Evolutionary conservation across 495 filamentous ascomycete genomes (phyloP), one percentile per base, ranked within the genome.

Genomic region (Hypoxylon rickii): DNA sequence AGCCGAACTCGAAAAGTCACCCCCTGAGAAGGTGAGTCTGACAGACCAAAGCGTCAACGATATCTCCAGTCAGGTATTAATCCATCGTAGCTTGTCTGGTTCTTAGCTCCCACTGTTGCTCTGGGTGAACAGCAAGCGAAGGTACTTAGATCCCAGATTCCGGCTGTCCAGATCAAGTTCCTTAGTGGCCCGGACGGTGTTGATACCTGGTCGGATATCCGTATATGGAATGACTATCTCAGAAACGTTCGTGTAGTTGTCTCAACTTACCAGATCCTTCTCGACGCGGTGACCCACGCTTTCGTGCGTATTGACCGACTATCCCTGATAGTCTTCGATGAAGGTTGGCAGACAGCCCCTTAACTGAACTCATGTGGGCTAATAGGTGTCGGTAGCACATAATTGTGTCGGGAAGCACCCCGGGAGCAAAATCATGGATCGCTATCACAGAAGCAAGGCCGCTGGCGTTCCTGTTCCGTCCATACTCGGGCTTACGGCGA

Each of bases 401-500:
- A 81, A 90, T 66, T 89, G 87, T 63, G 73, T 76, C 7, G 66
- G 67, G 13, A 80, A 78, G 31, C 81, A 90, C 65, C 77, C 92
- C 0, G 84, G 86, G 7, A 87, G 88, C 51, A 82, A 76, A 42
- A 88, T 98, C 24, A 94, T 98, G 90, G 74, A 85, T 42, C 86
- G 86, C 58, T 97, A 97, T 60, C 83, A 76, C 2, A 67, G 69
- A 2, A 55, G 70, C 1, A 66, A 68, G 18, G 53, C 65, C 12
- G 61, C 60, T 1, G 65, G 74, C 1, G 51, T 72, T 21, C 51
- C 66, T 12, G 73, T 89, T 7, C 93, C 94, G 0, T 72, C 75
- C 10, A 91, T 97, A 44, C 73, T 97, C 7, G 93, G 92, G 3
- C 79, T 97, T 2, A 91, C 89, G 15, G 93, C 93, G 0, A 95